Percentiles rank a stretch among this genome's conserved stretches.
Conservation (phyloP, 2,329 filamentous ascomycete genomes). For the Aureobasidium sp. region DNA sequence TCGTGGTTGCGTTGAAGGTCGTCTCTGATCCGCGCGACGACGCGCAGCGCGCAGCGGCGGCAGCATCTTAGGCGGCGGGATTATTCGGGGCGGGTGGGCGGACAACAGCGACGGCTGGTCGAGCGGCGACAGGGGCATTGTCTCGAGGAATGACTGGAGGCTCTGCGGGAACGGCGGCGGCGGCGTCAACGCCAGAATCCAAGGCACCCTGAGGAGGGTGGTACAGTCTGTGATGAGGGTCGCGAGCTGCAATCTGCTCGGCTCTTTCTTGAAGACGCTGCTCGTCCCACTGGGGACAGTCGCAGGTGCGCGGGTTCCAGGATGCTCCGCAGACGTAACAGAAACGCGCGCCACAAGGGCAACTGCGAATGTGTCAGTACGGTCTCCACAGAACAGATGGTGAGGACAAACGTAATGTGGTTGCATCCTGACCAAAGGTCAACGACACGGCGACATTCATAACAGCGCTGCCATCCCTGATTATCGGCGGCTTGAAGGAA, state of each 20-base stretch:
- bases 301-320: slow-evolving; percentile 21
- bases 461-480: slow-evolving; percentile 49
- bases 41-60: neutral
- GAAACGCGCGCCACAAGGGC: too few species aligned
- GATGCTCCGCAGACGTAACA: slow-evolving; percentile 19
- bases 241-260: slow-evolving; percentile 10
- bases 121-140: too few species aligned
- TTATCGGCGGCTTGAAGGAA: slow-evolving; percentile 36
- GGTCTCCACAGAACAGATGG: neutral
- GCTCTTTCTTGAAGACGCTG: slow-evolving; percentile 3
- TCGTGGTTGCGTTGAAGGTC: neutral
- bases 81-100: too few species aligned
- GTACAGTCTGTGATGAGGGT: neutral
- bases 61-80: neutral
- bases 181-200: neutral
- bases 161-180: neutral
- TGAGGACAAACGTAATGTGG: slow-evolving; percentile 48
- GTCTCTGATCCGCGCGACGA: neutral
- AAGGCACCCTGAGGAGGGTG: neutral
- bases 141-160: neutral
- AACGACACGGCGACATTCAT: slow-evolving; percentile 40
- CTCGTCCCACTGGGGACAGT: neutral
- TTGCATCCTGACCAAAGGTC: slow-evolving; percentile 48
- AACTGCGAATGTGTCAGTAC: neutral
- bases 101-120: too few species aligned